Base-by-base conservation (phyloP, 1,139 yeast species). In the Diutina rugosa region DNA sequence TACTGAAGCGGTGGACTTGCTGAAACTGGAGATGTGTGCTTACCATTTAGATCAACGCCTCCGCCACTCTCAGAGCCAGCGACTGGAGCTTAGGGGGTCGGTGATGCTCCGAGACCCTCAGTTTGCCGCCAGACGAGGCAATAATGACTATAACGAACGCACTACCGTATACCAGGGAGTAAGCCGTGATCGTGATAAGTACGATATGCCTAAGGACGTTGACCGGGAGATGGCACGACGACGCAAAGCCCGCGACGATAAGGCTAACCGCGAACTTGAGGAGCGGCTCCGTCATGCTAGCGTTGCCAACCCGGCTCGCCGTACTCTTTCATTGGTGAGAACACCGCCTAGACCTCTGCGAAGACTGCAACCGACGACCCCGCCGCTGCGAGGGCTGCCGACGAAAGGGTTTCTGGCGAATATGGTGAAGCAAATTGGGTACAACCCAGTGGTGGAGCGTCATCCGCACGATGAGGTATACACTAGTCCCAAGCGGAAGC, bases 1-100 rank as follows among this genome's bases (percentile, higher is more conserved):
- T 69, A 71, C 72, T 10, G 72, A 78, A 14, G 84, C 87, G 57
- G 78, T 90, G 9, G 82, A 90, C 64, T 69, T 67, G 41, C 69
- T 76, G 12, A 73, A 72, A 55, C 72, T 80, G 2, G 78, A 77
- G 16, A 76, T 81, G 58, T 91, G 98, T 68, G 84, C 81, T 45
- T 88, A 73, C 63, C 98, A 91, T 7, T n/a, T 49, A 6, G 53
- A 49, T 16, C 53, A 49, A 16, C 28, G 45, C 3, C 41, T 32
- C n/a, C 53, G 53, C 9, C 12, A 30, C 7, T 6, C 44, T 1
- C 53, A 49, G 16, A 29, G 16, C 6, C 14, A 32, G n/a, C 21
- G 53, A 5, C 53, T 49, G 53, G 53, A 49, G 12, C 44, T 49
- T 30, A 44, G 53, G 7, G 53, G 53, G n/a, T n/a, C 16, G 29